phyloP scores from a whole-genome alignment of 257 asterid genomes.

The Lithospermum erythrorhizon region DNA sequence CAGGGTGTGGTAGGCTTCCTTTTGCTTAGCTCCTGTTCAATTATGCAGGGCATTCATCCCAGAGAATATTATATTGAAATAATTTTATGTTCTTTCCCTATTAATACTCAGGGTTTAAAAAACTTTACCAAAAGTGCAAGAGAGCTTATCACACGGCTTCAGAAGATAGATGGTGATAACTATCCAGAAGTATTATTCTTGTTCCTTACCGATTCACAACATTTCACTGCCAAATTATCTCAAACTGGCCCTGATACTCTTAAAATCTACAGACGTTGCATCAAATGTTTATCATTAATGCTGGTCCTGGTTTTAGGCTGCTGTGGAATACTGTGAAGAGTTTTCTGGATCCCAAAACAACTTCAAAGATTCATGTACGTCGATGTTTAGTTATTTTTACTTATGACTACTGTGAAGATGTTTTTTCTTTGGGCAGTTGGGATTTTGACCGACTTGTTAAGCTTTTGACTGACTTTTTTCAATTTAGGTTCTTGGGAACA shows the following conservation, averaged over 20 bases:
- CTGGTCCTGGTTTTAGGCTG: slow-evolving; percentile 73
- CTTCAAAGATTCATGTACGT: slow-evolving; percentile 66
- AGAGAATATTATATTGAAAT: background rate
- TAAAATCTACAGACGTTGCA: slow-evolving; percentile 58
- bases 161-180: slow-evolving; percentile 82
- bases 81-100: slow-evolving; percentile 8
- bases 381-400: slow-evolving; percentile 10
- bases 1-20: slow-evolving; percentile 64
- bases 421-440: slow-evolving; percentile 8
- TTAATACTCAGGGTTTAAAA: slow-evolving; percentile 50
- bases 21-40: slow-evolving; percentile 4
- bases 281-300: slow-evolving; percentile 79
- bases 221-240: background rate
- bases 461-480: slow-evolving; percentile 1
- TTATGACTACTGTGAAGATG: background rate
- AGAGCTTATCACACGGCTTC: slow-evolving; percentile 64
- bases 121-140: slow-evolving; percentile 66
- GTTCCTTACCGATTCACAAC: slow-evolving; percentile 1
- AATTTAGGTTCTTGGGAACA: slow-evolving; percentile 62
- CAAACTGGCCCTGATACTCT: slow-evolving; percentile 1
- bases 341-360: slow-evolving; percentile 64
- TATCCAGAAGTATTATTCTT: slow-evolving; percentile 62
- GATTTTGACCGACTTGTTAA: background rate
- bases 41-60: background rate
- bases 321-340: slow-evolving; percentile 61